A percentile compares a stretch with the other conserved stretches of the same genome.
These are phyloP conservation scores for Saturnispora sanitii DNA, from an alignment of 805 yeast species.

Conservation along the genomic window DNA sequence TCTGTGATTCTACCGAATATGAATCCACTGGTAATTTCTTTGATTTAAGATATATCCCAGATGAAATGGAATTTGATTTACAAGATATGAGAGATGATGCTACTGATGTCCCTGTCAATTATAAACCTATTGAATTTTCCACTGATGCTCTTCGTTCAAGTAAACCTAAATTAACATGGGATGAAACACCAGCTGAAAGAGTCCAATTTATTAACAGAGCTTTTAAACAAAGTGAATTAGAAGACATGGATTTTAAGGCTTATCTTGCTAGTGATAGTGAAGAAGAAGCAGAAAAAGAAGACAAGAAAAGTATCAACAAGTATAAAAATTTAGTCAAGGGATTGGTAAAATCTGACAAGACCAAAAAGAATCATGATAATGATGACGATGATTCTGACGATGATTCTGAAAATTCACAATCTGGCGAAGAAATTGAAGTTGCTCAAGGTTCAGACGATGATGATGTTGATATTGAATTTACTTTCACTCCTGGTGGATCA, in stretches of 20 bases:
- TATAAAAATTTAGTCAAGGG: slow-evolving; percentile 4
- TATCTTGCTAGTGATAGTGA: slow-evolving; percentile 77
- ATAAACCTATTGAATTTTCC: slow-evolving; percentile 70
- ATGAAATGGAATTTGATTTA: slow-evolving; percentile 79
- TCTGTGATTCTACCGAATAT: slow-evolving; percentile 90
- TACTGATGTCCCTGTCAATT: slow-evolving; percentile 59
- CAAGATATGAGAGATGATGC: slow-evolving; percentile 62
- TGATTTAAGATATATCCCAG: slow-evolving; percentile 88
- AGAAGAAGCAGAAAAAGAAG: slow-evolving; percentile 36
- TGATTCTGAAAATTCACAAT: too few species aligned
- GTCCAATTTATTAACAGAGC: slow-evolving; percentile 64
- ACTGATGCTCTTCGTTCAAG: slow-evolving; percentile 96
- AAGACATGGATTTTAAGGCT: slow-evolving; percentile 86
- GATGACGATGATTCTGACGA: slow-evolving; percentile 6
- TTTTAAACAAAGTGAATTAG: slow-evolving; percentile 80
- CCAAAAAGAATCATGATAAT: neutral
- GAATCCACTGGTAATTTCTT: slow-evolving; percentile 93
- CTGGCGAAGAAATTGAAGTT: slow-evolving; percentile 10
- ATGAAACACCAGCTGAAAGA: slow-evolving; percentile 92
- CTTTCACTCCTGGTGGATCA: slow-evolving; percentile 79
- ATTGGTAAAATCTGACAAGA: neutral
- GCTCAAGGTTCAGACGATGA: slow-evolving; percentile 32
- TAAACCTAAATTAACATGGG: slow-evolving; percentile 95
- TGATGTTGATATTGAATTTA: slow-evolving; percentile 87
- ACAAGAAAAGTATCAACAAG: neutral